A percentile compares a stretch with the other conserved stretches of the same genome.
Conservation (phyloP, 208 protist species). For the Wallacemonas collosoma region DNA sequence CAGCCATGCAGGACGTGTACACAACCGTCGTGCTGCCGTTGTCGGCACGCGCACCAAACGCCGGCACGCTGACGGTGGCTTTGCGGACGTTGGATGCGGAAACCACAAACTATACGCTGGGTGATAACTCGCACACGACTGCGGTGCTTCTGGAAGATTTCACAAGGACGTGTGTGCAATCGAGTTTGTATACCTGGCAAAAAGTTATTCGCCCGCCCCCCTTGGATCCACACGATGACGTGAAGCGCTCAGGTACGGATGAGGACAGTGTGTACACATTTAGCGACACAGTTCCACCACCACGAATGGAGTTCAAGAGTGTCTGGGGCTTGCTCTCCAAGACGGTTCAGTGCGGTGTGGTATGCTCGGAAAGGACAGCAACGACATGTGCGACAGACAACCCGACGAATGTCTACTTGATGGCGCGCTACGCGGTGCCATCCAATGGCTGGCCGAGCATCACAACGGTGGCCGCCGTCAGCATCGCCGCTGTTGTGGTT, state of each 20-base stretch:
- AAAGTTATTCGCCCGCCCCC: slow-evolving; percentile 32
- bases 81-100: slow-evolving; percentile 46
- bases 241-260: not conserved
- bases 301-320: slow-evolving; percentile 36
- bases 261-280: not conserved
- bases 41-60: slow-evolving; percentile 25
- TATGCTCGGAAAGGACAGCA: slow-evolving; percentile 42
- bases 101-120: slow-evolving; percentile 30
- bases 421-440: slow-evolving; percentile 39
- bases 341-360: slow-evolving; percentile 51
- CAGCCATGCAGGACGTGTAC: slow-evolving; percentile 41
- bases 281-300: slow-evolving; percentile 22
- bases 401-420: slow-evolving; percentile 64
- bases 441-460: slow-evolving; percentile 25
- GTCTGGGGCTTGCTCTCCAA: slow-evolving; percentile 49
- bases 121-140: slow-evolving; percentile 20
- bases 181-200: slow-evolving; percentile 52
- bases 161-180: slow-evolving; percentile 23
- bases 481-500: slow-evolving; percentile 51
- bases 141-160: slow-evolving; percentile 25
- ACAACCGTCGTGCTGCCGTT: slow-evolving; percentile 35
- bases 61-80: slow-evolving; percentile 25
- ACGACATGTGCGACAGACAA: slow-evolving; percentile 39
- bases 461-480: slow-evolving; percentile 43
- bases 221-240: not conserved